Base-by-base conservation (phyloP, 768 basidiomycete species). In the Tubosaeta sp. region DNA sequence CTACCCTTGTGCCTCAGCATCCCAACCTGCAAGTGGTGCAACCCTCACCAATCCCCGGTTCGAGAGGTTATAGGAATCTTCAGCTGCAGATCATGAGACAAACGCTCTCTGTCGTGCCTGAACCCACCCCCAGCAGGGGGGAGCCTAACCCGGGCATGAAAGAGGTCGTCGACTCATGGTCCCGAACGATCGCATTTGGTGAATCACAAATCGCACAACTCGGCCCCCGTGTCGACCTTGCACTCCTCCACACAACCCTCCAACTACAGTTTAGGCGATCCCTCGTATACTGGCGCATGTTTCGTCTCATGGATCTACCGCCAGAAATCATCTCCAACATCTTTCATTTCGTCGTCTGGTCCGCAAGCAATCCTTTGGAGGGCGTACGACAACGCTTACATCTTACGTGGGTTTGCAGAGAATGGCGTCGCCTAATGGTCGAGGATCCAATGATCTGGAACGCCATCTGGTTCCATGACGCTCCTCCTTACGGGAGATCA, bases 301-400 rank as follows among this genome's bases (percentile, higher is more conserved):
- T 86, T 65, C 78, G 77, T 41, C 69, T 88, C 55, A 79, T 78
- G 66, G 74, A 82, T 32, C 74, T 88, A 4, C 88, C 87, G 3
- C 64, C 72, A 29, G 88, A 90, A 63, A 81, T 89, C 50, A 69
- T 88, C 53, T 69, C 67, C 67, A 76, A 80, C 53, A 84, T 90
- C 57, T 79, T 89, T 58, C 84, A 80, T 53, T 72, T 71, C 59
- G 76, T 81, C 34, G 74, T 74, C 37, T 86, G 82, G 84, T 76
- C 79, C n/a, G 60, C 73, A 19, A 55, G 58, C 39, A 59, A 71
- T 39, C 71, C 75, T 14, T 50, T 56, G 6, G 56, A 63, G 22
- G 73, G 74, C 11, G 67, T 77, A 17, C 55, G 35, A 43, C 57
- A 61, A 38, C 82, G 84, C 45, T 62, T 82, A 32, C 62, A 60